Base-by-base conservation (phyloP, 2,329 filamentous ascomycete species). In the Purpureocillium takamizusanense region DNA sequence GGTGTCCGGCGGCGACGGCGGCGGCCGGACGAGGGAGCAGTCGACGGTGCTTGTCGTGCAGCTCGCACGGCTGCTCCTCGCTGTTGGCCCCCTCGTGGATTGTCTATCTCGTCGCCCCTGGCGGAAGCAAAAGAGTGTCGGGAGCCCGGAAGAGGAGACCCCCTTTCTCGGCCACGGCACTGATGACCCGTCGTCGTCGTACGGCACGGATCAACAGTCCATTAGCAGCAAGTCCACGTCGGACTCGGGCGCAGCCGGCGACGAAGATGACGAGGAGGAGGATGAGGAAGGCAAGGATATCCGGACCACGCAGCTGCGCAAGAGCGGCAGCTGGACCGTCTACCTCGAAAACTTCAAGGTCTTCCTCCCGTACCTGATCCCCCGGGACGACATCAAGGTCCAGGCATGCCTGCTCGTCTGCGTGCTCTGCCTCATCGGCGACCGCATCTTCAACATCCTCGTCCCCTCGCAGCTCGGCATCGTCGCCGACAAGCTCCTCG, bases 381-480 rank as follows among this genome's bases (percentile, higher is more conserved):
- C 59, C 1, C 47, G 44, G 7, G 52, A 51, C 6, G 51, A 62
- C 9, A 45, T 43, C 7, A 53, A 53, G 39, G 51, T 62, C 1
- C 58, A 62, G 18, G 25, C 48, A 1, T 53, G 46, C 9, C 40
- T 62, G 15, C 3, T 51, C 1, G 6, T 57, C 4, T 52, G 48
- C 8, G 21, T 58, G 0, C 0, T 55, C 1, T 50, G 45, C 15
- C 40, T 62, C 7, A 33, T 45, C 0, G 46, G 40, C 8, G 44
- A 46, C 2, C 46, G 59, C 30, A 49, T 44, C 1, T 38, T 60
- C 15, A 56, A 54, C n/a, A 42, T 62, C 6, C 7, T 60, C 14
- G 44, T 60, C 1, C 59, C 59, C 1, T 45, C 44, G 2, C 58
- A 62, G 23, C 42, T 62, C 3, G 59, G 57, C 0, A 43, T 55